phyloP scores from a whole-genome alignment of 2,329 filamentous ascomycete species.

The Cytospora paraplurivora region DNA sequence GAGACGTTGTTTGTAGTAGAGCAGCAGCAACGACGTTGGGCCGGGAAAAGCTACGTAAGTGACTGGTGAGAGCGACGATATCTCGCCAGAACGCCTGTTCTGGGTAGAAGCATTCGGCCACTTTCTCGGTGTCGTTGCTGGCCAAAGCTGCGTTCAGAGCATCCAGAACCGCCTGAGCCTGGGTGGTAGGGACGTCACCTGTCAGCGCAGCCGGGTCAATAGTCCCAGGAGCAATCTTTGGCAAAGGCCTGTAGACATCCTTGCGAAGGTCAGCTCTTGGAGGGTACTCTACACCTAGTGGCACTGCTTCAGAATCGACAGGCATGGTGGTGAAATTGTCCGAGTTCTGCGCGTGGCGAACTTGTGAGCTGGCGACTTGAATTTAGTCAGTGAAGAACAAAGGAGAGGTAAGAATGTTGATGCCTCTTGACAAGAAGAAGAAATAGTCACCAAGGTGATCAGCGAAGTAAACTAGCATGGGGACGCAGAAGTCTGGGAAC shows the following conservation, averaged over 20 bases:
- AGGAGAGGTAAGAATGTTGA: too few relatives aligned
- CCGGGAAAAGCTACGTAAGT: conserved; percentile 38
- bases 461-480: too few relatives aligned
- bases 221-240: conserved; percentile 8
- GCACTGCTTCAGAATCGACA: background rate
- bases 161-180: conserved; percentile 26
- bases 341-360: background rate
- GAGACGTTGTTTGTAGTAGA: background rate
- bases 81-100: conserved; percentile 43
- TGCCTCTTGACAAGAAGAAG: too few relatives aligned
- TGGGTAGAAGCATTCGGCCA: conserved; percentile 37
- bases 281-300: conserved; percentile 6
- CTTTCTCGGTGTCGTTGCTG: conserved; percentile 29
- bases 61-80: conserved; percentile 39
- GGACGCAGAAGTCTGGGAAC: too few relatives aligned
- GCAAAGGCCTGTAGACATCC: conserved; percentile 15
- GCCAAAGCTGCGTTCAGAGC: conserved; percentile 32
- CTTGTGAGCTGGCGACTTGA: background rate
- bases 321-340: background rate
- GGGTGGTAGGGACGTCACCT: conserved; percentile 11
- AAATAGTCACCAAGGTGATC: too few relatives aligned
- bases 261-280: conserved; percentile 12
- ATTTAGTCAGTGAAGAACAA: too few relatives aligned
- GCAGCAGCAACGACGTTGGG: conserved; percentile 30
- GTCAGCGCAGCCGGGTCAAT: conserved; percentile 23